Percentiles rank a stretch among this genome's conserved stretches.
phyloP scores from a whole-genome alignment of 2,329 filamentous ascomycete genomes.

The Xylaria sp. region DNA sequence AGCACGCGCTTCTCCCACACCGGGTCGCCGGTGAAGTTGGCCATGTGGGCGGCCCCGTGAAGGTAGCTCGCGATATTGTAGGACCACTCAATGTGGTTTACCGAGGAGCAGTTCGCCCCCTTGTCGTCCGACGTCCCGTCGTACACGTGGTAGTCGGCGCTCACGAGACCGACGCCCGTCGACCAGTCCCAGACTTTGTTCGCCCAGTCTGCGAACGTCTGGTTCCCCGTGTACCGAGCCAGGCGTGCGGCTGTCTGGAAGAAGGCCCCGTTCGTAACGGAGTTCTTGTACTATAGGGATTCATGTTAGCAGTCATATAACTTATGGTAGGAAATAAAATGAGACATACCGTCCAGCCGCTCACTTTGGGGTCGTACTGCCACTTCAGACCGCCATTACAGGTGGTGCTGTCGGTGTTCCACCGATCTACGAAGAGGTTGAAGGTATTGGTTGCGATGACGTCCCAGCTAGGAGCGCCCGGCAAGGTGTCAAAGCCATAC shows the following conservation, averaged over 20 bases:
- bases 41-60: conserved; percentile 54
- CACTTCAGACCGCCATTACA: conserved; percentile 74
- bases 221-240: conserved; percentile 81
- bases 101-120: conserved; percentile 61
- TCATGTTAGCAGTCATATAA: conserved; percentile 2
- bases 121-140: conserved; percentile 63
- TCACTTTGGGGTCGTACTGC: conserved; percentile 73
- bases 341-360: conserved; percentile 63
- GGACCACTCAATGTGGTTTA: conserved; percentile 60
- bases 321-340: not conserved
- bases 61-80: conserved; percentile 50
- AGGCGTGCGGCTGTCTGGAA: conserved; percentile 80
- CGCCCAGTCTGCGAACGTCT: conserved; percentile 82
- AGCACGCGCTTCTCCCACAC: conserved; percentile 59
- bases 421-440: conserved; percentile 60
- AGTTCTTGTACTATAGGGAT: conserved; percentile 65
- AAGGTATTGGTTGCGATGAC: conserved; percentile 69
- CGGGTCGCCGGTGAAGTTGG: conserved; percentile 53
- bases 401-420: conserved; percentile 59
- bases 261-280: conserved; percentile 75
- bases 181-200: conserved; percentile 76
- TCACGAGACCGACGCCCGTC: conserved; percentile 60
- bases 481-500: conserved; percentile 56
- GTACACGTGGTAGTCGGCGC: conserved; percentile 66
- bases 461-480: conserved; percentile 59